Evolutionary conservation across 1,139 yeast genomes (phyloP).

Genomic region (Oligophagozyma castellii): DNA sequence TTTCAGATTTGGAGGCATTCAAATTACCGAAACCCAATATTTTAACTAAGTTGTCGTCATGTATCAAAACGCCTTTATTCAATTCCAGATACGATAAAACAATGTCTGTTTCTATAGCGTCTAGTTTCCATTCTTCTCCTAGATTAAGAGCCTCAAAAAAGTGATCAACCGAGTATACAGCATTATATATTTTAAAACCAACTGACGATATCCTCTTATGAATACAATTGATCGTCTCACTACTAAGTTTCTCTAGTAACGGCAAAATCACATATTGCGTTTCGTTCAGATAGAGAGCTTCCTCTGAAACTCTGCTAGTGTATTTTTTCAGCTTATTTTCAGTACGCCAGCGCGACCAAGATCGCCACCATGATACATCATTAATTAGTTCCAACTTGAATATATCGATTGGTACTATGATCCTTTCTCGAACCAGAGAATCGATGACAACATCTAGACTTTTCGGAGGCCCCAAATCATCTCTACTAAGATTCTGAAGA

Average conservation of each 20-base stretch:
- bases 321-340: constrained; percentile 1
- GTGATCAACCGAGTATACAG: constrained; percentile 11
- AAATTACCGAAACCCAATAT: constrained; percentile 8
- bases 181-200: constrained; percentile 14
- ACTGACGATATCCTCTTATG: constrained; percentile 8
- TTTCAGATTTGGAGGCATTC: constrained; percentile 4
- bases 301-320: constrained; percentile 8
- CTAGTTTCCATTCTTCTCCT: constrained; percentile 6
- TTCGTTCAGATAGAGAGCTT: background rate
- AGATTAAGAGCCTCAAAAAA: constrained; percentile 9
- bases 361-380: background rate
- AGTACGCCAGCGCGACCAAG: background rate
- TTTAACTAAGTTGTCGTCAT: constrained; percentile 10
- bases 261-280: constrained; percentile 8
- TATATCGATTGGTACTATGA: constrained; percentile 18
- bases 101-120: background rate
- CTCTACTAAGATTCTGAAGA: constrained; percentile 17
- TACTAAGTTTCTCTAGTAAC: constrained; percentile 7
- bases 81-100: constrained; percentile 12
- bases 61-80: constrained; percentile 9
- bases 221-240: too few relatives aligned
- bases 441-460: constrained; percentile 27
- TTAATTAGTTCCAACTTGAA: constrained; percentile 8
- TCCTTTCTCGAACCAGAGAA: constrained; percentile 18
- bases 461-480: constrained; percentile 25